A percentile compares a stretch with the other conserved stretches of the same genome.
phyloP scores from a whole-genome alignment of 768 basidiomycete genomes.

The Russula sp. region DNA sequence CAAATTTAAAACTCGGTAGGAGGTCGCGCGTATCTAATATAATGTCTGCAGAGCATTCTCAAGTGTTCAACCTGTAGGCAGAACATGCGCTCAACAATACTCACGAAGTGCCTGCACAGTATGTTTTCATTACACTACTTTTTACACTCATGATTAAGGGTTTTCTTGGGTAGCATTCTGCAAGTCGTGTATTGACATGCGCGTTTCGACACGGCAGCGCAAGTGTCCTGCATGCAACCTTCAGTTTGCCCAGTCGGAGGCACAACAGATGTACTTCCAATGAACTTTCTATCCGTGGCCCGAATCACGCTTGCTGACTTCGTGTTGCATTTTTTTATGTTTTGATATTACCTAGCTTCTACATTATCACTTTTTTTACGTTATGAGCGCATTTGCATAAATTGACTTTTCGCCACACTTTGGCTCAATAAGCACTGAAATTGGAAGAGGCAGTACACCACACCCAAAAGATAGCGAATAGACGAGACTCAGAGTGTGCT shows the following conservation, averaged over 20 bases:
- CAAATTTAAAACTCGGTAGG: not conserved
- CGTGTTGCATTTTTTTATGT: conserved; percentile 9
- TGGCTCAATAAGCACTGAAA: conserved; percentile 9
- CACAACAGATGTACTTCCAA: conserved; percentile 64
- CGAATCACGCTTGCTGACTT: conserved; percentile 4
- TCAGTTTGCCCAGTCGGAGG: conserved; percentile 79
- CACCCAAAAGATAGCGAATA: not conserved
- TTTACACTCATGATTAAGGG: conserved; percentile 9
- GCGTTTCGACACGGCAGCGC: conserved; percentile 84
- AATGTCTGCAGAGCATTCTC: conserved; percentile 59
- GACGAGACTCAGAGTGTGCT: conserved; percentile 52
- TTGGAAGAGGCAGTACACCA: not conserved
- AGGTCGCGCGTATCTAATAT: not conserved
- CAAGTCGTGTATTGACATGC: conserved; percentile 79
- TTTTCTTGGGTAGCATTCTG: conserved; percentile 63
- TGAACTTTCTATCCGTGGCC: conserved; percentile 29
- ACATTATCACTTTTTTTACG: conserved; percentile 22
- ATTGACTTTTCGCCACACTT: not conserved
- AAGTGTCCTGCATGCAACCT: conserved; percentile 90
- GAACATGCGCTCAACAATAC: conserved; percentile 72
- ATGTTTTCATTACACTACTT: conserved; percentile 38
- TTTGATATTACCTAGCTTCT: conserved; percentile 11
- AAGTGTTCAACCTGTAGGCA: conserved; percentile 86
- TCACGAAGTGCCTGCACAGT: conserved; percentile 94
- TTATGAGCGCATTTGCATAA: conserved; percentile 20